Evolutionary conservation across 2,329 filamentous ascomycete genomes (phyloP), one percentile per base, ranked within the genome.

Genomic region (Claviceps citrina): DNA sequence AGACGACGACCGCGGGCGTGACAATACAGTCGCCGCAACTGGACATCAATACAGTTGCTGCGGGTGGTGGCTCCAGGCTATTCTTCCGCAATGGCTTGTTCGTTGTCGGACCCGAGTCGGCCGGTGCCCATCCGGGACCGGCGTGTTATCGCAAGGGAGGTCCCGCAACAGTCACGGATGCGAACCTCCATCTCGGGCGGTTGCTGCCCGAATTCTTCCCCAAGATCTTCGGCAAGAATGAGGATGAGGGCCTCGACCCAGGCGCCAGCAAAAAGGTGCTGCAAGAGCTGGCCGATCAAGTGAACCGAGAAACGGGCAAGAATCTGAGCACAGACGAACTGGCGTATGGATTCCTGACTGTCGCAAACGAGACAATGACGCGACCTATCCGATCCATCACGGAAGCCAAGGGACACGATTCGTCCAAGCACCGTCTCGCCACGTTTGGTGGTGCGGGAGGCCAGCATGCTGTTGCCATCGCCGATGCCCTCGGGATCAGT

Each of bases 31-130:
- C 76, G 1, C 82, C 83, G 0, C 82, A 87, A 52, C 68, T 87
- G 1, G 82, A 87, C 49, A 86, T 89, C 54, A 84, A 84, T 54
- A 89, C 83, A 1, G 81, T 86, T 4, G 81, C 81, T 19, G 80
- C 81, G 6, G 81, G 81, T 15, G 81, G 81, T 44, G 78, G 79
- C n/a, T 80, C 74, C 1, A 66, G 76, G 13, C 62, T 86, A 0
- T 78, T 77, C 51, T 84, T 76, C 68, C 72, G 71, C 43, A 84
- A 84, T 44, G 80, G 80, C 0, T 63, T 85, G 2, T 83, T 85
- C 46, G 72, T 77, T 1, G 80, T 84, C 5, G 81, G 81, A 0
- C 81, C 81, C 1, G 78, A 84, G 49, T 81, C 76, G 20, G 78
- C 79, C 1, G 71, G 73, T 26, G 78, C 80, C 5, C 75, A 82